Evolutionary conservation across 2,329 filamentous ascomycete species (phyloP).

Genomic region (Aciculosporium take): DNA sequence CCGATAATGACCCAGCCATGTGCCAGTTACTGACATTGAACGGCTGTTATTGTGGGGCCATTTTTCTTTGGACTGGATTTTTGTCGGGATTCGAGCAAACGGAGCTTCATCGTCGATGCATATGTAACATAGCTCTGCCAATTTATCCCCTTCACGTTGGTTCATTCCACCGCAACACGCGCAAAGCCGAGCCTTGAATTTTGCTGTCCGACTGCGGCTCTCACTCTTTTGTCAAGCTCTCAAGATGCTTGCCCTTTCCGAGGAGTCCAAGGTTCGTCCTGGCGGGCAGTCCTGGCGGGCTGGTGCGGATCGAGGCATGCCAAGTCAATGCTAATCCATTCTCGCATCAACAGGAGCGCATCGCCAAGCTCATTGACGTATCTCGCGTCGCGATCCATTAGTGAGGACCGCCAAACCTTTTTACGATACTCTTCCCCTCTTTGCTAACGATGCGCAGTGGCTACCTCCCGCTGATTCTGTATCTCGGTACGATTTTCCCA

Average conservation of each 20-base stretch:
- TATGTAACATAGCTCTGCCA: no score
- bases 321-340: not conserved
- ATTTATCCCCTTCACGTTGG: not conserved
- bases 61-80: slow-evolving; percentile 5
- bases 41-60: not conserved
- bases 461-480: slow-evolving; percentile 92
- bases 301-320: not conserved
- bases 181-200: not conserved
- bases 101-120: not conserved
- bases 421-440: not conserved
- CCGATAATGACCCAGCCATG: slow-evolving; percentile 22
- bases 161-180: no score
- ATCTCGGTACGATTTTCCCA: slow-evolving; percentile 54
- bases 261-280: slow-evolving; percentile 88
- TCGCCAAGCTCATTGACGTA: slow-evolving; percentile 89
- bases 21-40: no score
- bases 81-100: not conserved
- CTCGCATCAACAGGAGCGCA: slow-evolving; percentile 60
- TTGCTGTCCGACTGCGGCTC: not conserved
- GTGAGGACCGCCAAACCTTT: slow-evolving; percentile 35
- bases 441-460: slow-evolving; percentile 46
- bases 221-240: slow-evolving; percentile 1
- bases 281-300: not conserved
- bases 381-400: slow-evolving; percentile 92
- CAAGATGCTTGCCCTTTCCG: slow-evolving; percentile 60